Evolutionary conservation across 1,139 yeast genomes (phyloP), one percentile per base, ranked within the genome.

Genomic region (Nakaseomyces kungkrabaensis): DNA sequence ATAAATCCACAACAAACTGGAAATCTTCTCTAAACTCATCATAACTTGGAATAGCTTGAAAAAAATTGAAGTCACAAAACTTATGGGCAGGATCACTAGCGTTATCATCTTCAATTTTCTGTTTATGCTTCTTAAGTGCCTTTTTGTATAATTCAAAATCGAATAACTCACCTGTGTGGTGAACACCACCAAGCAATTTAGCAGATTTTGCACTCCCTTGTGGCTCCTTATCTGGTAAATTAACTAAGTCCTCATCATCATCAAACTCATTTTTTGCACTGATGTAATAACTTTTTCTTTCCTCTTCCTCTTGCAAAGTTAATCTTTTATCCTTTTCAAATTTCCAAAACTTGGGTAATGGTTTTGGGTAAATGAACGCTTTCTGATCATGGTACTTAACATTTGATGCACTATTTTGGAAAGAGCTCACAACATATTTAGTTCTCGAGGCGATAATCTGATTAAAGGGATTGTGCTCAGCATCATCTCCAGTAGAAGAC

Each of bases 301-400:
- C 46, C 22, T 45, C 45, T 33, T 51, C 52, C 25, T 53, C 50
- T n/a, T 43, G 34, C 10, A 34, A 13, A n/a, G 36, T 34, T 5
- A 63, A 54, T 38, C 67, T 52, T 45, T 55, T 56, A 50, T 63
- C 67, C 33, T 60, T 57, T 32, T 56, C 60, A 51, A 58, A 62
- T 46, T 61, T 62, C 67, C 67, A 63, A 48, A 60, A 62, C 49
- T 63, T 63, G 4, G 67, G 67, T 37, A 63, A 42, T 4, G 67
- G 66, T 45, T 58, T 58, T 1, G 67, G 67, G 46, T 63, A 63
- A 1, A 62, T 50, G 13, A 63, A 53, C 63, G 65, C 61, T 27
- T 54, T 54, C 6, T 55, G 51, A n/a, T 56, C 31, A 48, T 62
- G 56, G 44, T 60, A 46, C 40, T 61, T 61, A 31, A 53, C 46